A percentile compares a stretch with the other conserved stretches of the same genome.
These are phyloP conservation scores for Pichia sp. DNA, from an alignment of 1,139 yeast species.

Conservation along the genomic window DNA sequence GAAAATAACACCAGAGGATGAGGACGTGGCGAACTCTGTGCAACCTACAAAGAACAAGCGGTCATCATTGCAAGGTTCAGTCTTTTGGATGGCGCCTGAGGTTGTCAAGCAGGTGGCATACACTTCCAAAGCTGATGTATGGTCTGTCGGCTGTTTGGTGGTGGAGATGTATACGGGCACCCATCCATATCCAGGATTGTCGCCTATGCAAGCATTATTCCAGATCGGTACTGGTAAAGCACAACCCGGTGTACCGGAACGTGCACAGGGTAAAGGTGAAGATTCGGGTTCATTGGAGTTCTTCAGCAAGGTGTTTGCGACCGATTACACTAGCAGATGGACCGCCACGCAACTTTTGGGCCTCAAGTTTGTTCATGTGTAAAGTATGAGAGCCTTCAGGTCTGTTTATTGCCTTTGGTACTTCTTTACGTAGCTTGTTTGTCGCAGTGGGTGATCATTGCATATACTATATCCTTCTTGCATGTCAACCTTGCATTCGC, in stretches of 20 bases:
- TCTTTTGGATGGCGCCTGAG: constrained; percentile 99
- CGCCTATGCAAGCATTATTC: constrained; percentile 95
- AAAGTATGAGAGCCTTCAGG: no score
- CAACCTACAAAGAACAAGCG: constrained; percentile 42
- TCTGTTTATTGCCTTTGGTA: no score
- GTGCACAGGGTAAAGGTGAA: constrained; percentile 36
- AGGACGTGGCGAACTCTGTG: background rate
- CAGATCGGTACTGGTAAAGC: constrained; percentile 73
- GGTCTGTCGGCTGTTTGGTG: constrained; percentile 91
- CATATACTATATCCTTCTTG: no score
- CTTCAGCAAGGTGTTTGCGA: background rate
- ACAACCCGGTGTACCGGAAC: constrained; percentile 70
- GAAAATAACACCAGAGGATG: constrained; percentile 4
- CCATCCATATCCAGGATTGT: constrained; percentile 89
- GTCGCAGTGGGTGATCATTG: no score
- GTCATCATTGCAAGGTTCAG: constrained; percentile 88
- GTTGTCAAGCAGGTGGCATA: constrained; percentile 88
- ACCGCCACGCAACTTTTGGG: background rate
- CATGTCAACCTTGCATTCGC: no score
- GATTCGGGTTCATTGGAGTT: background rate
- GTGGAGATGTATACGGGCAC: constrained; percentile 94
- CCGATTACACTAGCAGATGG: background rate
- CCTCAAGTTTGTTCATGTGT: background rate
- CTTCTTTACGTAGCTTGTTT: no score
- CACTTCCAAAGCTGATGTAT: constrained; percentile 85